phyloP scores from a whole-genome alignment of 202 grass and related monocot genomes.

The Setaria viridis region DNA sequence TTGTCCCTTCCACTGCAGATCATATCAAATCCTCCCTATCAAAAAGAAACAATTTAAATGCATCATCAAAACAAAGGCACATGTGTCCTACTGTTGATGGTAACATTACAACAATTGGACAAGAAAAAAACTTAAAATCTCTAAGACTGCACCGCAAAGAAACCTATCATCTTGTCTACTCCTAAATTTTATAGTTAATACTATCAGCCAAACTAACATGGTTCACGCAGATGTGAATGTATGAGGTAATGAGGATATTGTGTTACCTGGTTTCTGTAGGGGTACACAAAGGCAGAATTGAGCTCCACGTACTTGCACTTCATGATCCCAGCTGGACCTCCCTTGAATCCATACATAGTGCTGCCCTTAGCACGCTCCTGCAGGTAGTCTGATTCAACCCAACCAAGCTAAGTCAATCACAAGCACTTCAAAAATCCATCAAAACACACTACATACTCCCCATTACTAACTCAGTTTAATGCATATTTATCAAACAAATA shows the following conservation, averaged over 20 bases:
- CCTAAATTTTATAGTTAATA: neutral
- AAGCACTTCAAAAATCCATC: neutral
- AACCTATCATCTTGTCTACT: neutral
- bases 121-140: neutral
- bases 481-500: neutral
- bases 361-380: slow-evolving; percentile 79
- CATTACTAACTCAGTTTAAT: slow-evolving; percentile 1
- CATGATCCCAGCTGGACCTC: slow-evolving; percentile 95
- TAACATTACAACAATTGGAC: neutral
- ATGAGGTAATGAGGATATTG: neutral
- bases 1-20: slow-evolving; percentile 99
- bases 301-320: slow-evolving; percentile 91
- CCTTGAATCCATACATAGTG: slow-evolving; percentile 88
- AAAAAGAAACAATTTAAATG: slow-evolving; percentile 13
- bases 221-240: neutral
- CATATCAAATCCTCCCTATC: slow-evolving; percentile 98
- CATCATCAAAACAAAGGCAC: neutral
- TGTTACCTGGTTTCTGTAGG: slow-evolving; percentile 96
- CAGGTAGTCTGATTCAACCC: slow-evolving; percentile 65
- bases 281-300: slow-evolving; percentile 80
- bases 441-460: neutral
- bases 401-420: slow-evolving; percentile 24
- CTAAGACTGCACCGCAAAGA: neutral
- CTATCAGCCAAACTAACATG: slow-evolving; percentile 5
- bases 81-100: neutral